Evolutionary conservation across 1,284 basidiomycete species (phyloP).

Genomic region (Apiotrichum mycotoxinovorans): DNA sequence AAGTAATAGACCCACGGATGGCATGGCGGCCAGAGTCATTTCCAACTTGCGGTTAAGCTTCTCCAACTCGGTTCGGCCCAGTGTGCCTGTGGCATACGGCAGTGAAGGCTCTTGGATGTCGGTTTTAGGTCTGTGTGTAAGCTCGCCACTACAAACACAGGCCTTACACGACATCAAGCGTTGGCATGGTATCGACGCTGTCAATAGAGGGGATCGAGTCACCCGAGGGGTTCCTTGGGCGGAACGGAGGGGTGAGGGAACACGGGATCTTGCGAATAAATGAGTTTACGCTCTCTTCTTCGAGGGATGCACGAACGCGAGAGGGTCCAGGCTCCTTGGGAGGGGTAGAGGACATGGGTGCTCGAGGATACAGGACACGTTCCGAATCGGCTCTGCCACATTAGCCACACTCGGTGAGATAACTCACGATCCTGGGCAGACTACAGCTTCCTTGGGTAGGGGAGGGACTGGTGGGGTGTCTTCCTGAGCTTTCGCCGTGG

Average conservation of each 20-base stretch:
- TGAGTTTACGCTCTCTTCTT: background rate
- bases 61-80: background rate
- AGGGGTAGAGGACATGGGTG: background rate
- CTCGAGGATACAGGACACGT: background rate
- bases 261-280: background rate
- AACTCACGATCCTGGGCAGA: background rate
- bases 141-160: background rate
- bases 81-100: background rate
- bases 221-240: background rate
- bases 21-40: background rate
- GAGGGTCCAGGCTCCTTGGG: background rate
- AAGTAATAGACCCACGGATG: background rate
- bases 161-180: background rate
- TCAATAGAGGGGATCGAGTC: background rate
- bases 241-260: background rate
- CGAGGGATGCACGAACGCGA: background rate
- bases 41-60: background rate
- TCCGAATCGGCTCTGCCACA: background rate
- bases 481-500: background rate
- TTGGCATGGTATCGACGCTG: background rate
- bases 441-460: background rate
- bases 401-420: background rate
- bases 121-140: background rate
- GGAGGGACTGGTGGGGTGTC: background rate
- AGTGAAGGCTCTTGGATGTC: background rate